Percentiles rank a stretch among this genome's conserved stretches.
phyloP scores from a whole-genome alignment of 306 rosid genomes.

The Vigna radiata region DNA sequence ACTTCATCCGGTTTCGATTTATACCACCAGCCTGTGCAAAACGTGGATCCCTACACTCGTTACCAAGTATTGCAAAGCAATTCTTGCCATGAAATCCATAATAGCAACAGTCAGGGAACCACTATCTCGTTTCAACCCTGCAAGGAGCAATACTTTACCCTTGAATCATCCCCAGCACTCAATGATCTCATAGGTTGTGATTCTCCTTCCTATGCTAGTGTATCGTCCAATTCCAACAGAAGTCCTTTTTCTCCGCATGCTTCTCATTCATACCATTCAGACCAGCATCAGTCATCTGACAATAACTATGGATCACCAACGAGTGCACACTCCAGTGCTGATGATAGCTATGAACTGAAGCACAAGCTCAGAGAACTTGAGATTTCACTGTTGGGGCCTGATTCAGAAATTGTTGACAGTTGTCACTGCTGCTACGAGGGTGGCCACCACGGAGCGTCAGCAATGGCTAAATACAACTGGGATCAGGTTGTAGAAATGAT shows the following conservation, averaged over 20 bases:
- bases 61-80: constrained; percentile 63
- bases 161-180: constrained; percentile 69
- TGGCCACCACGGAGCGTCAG: constrained; percentile 37
- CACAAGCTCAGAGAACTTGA: constrained; percentile 71
- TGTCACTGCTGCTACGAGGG: constrained; percentile 52
- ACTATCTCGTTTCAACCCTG: constrained; percentile 62
- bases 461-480: constrained; percentile 47
- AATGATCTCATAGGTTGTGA: constrained; percentile 52
- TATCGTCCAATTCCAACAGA: constrained; percentile 69
- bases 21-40: constrained; percentile 62
- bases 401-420: constrained; percentile 68
- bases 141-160: constrained; percentile 67
- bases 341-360: constrained; percentile 59
- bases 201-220: constrained; percentile 82
- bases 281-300: constrained; percentile 72
- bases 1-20: constrained; percentile 50
- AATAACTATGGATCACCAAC: constrained; percentile 70
- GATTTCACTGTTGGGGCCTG: constrained; percentile 72
- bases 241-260: constrained; percentile 76
- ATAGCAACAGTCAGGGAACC: constrained; percentile 63
- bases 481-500: constrained; percentile 52
- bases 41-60: constrained; percentile 52
- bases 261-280: constrained; percentile 73
- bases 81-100: constrained; percentile 47
- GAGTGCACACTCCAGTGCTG: constrained; percentile 71